A percentile compares a stretch with the other conserved stretches of the same genome.
Conservation (phyloP, 2,329 filamentous ascomycete species). For the Alternaria ventricosa region DNA sequence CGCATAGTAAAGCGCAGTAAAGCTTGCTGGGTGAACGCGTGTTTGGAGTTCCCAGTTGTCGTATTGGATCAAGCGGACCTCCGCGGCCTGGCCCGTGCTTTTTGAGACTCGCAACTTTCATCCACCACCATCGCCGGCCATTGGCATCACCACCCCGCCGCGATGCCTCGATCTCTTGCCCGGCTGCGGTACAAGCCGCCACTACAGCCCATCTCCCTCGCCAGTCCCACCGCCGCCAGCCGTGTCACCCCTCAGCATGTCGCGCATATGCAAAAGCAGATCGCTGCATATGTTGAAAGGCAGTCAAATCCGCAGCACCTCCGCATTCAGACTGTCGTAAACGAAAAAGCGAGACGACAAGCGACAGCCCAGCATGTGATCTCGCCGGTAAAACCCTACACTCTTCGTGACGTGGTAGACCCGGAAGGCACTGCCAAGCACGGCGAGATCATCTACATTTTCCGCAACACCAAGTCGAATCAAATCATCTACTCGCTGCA, state of each 20-base stretch:
- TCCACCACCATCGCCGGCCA: neutral
- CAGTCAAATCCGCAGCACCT: conserved; percentile 35
- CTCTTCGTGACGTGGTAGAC: conserved; percentile 52
- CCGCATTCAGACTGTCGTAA: conserved; percentile 32
- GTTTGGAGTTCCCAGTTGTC: conserved; percentile 15
- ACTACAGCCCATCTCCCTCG: conserved; percentile 23
- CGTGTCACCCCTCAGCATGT: conserved; percentile 5
- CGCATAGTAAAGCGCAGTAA: conserved; percentile 29
- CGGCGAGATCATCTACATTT: conserved; percentile 68
- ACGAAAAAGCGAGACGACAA: conserved; percentile 30
- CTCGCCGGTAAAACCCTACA: conserved; percentile 30
- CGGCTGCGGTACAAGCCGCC: conserved; percentile 34
- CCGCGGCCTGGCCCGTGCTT: conserved; percentile 18
- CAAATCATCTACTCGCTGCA: conserved; percentile 70
- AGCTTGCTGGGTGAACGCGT: conserved; percentile 1
- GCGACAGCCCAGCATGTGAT: conserved; percentile 21
- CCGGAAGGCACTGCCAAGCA: conserved; percentile 43
- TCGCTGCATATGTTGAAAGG: conserved; percentile 30
- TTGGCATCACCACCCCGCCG: conserved; percentile 18
- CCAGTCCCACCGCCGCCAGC: conserved; percentile 9
- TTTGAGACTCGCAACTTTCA: conserved; percentile 16
- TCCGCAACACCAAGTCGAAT: conserved; percentile 66
- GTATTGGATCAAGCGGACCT: conserved; percentile 26
- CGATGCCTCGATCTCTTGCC: conserved; percentile 41
- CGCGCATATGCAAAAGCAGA: conserved; percentile 1